Evolutionary conservation across 73 alveolate species (phyloP), one percentile per base, ranked within the genome.

Genomic region (Paramecium pentaurelia): DNA sequence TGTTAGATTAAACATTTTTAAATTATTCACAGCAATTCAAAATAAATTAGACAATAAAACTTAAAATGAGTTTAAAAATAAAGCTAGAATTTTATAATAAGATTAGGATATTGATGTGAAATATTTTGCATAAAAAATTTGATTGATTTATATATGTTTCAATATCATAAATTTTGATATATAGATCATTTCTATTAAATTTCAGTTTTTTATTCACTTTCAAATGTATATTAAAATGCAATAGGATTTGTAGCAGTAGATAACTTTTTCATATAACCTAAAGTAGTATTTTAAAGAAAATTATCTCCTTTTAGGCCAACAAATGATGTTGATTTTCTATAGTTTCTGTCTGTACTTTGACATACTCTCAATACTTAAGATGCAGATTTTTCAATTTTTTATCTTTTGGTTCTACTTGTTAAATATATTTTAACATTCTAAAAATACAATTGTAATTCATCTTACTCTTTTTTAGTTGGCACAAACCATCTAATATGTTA

Each of bases 1-100:
- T 45, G 94, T 89, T 42, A 89, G 88, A 89, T 30, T 89, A 58
- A 89, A 89, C 11, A 20, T 37, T 6, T 44, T 89, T 20, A 89
- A 89, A 27, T 68, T 89, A 16, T 89, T 25, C 77, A 89, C 59
- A 18, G 73, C 83, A 38, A 45, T 89, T 10, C 30, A 89, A 71
- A 68, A 89, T 25, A 71, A 89, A 45, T 32, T 89, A 28, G 94
- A 89, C 36, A 40, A 80, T 9, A 80, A 80, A 22, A 18, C 37
- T 22, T 27, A 80, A 47, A 25, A 80, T 18, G 91, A 80, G 27
- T 80, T 80, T n/a, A 80, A 80, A 80, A 25, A 45, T 45, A 80
- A 80, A 80, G 47, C 77, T 1, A 45, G 32, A 80, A 44, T 27
- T 27, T 20, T 80, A 8, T 34, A 44, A 80, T 42, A 49, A 27